Percentiles rank a stretch among this genome's conserved stretches.
These are phyloP conservation scores for Epichloe amarillans DNA, from an alignment of 2,329 filamentous ascomycete species.

Conservation along the genomic window DNA sequence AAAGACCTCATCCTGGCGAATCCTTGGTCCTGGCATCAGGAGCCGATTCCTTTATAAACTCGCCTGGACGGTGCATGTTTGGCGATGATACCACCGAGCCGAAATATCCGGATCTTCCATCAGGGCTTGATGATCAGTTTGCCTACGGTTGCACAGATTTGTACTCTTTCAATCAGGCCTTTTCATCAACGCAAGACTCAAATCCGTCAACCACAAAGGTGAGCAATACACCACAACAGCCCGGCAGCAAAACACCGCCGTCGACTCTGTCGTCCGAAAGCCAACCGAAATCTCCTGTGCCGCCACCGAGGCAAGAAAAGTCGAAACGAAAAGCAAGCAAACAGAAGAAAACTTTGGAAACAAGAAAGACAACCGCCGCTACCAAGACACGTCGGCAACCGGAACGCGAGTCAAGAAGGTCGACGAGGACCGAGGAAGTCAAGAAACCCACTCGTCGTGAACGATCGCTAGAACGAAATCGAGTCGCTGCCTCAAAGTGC, in stretches of 20 bases:
- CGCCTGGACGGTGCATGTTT: not conserved
- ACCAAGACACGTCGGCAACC: not conserved
- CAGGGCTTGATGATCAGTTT: not conserved
- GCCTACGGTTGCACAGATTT: not conserved
- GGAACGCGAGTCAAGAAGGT: not conserved
- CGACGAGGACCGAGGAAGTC: not conserved
- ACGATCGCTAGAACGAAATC: conserved; percentile 55
- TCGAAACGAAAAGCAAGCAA: not conserved
- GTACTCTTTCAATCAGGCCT: not conserved
- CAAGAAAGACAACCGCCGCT: not conserved
- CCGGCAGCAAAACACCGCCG: not conserved
- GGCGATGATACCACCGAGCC: not conserved
- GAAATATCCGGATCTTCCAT: not conserved
- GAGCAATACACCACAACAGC: not conserved
- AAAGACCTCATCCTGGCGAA: not conserved
- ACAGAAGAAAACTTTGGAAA: not conserved
- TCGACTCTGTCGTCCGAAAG: not conserved
- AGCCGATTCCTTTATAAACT: not conserved
- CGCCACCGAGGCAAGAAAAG: not conserved
- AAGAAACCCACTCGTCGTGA: conserved; percentile 24
- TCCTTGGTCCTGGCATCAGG: not conserved
- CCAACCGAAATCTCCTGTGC: not conserved
- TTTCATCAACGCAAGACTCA: not conserved
- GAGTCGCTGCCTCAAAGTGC: conserved; percentile 61
- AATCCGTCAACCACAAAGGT: not conserved